Conservation (phyloP, 129 eudicot species). For the Artemisia argyi region DNA sequence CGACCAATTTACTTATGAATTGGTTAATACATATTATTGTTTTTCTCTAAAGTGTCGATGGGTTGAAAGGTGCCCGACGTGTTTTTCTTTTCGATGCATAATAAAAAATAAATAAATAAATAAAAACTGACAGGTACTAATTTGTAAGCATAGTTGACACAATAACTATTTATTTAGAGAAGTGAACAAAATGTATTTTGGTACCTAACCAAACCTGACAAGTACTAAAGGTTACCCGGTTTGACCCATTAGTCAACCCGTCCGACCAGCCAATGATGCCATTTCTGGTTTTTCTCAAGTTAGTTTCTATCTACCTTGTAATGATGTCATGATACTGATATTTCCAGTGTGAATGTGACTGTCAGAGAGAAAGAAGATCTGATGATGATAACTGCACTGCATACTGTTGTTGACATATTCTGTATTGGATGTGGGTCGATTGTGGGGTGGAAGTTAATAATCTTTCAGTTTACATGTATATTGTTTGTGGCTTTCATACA, state of each 20-base stretch:
- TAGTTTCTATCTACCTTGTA: neutral
- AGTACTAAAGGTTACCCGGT: no score
- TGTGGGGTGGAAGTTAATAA: slow-evolving; percentile 61
- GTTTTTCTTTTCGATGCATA: neutral
- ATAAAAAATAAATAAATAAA: no score
- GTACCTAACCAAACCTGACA: no score
- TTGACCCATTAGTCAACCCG: no score
- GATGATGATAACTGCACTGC: slow-evolving; percentile 89
- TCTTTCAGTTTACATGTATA: neutral
- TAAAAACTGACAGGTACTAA: neutral
- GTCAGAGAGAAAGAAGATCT: slow-evolving; percentile 70
- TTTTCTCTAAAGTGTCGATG: no score
- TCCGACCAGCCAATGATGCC: no score
- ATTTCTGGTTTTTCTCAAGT: neutral
- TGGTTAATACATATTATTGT: no score
- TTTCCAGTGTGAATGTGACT: slow-evolving; percentile 65
- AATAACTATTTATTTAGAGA: no score
- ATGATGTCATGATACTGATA: slow-evolving; percentile 5
- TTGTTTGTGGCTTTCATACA: neutral
- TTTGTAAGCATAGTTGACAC: no score
- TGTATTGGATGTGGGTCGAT: slow-evolving; percentile 77
- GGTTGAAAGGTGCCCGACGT: no score
- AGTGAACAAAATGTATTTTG: no score
- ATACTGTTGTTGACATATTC: slow-evolving; percentile 72
- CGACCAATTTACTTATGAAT: no score